These are phyloP conservation scores for Penicillium aurantiogriseum DNA, from an alignment of 2,329 filamentous ascomycete genomes.

Conservation along the genomic window DNA sequence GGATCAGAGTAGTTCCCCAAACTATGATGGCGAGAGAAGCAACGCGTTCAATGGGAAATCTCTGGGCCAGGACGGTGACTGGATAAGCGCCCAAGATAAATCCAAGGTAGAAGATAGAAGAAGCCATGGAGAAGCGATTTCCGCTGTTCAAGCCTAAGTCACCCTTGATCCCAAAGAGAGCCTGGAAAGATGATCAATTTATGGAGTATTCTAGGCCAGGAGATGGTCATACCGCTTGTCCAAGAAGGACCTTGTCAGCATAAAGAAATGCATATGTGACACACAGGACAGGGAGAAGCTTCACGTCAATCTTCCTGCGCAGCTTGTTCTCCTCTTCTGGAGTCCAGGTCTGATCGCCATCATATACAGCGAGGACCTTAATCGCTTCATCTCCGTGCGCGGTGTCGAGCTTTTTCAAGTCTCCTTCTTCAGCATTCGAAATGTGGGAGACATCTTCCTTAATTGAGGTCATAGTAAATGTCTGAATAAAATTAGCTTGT, in stretches of 20 bases:
- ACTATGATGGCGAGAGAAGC: slow-evolving; percentile 44
- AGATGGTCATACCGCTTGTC: slow-evolving; percentile 49
- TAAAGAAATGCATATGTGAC: slow-evolving; percentile 50
- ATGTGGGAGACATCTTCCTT: background rate
- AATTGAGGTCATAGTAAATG: background rate
- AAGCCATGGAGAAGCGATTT: slow-evolving; percentile 46
- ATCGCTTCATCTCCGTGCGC: background rate
- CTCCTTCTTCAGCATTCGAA: background rate
- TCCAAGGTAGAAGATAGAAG: slow-evolving; percentile 51
- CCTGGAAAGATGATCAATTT: background rate
- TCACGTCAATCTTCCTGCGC: background rate
- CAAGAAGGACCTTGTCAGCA: slow-evolving; percentile 55
- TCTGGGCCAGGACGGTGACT: slow-evolving; percentile 44
- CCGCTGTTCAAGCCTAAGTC: slow-evolving; percentile 45
- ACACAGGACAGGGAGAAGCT: slow-evolving; percentile 42
- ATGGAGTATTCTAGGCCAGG: slow-evolving; percentile 31
- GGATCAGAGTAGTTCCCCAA: background rate
- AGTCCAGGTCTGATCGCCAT: background rate
- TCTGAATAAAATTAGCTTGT: background rate
- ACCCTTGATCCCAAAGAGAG: slow-evolving; percentile 12
- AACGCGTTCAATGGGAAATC: slow-evolving; percentile 49
- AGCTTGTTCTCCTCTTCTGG: background rate
- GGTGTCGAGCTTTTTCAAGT: background rate
- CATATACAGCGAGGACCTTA: background rate
- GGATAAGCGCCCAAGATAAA: slow-evolving; percentile 52